Conservation (phyloP, 164 flowering plant genomes). For the Magnolia officinalis region DNA sequence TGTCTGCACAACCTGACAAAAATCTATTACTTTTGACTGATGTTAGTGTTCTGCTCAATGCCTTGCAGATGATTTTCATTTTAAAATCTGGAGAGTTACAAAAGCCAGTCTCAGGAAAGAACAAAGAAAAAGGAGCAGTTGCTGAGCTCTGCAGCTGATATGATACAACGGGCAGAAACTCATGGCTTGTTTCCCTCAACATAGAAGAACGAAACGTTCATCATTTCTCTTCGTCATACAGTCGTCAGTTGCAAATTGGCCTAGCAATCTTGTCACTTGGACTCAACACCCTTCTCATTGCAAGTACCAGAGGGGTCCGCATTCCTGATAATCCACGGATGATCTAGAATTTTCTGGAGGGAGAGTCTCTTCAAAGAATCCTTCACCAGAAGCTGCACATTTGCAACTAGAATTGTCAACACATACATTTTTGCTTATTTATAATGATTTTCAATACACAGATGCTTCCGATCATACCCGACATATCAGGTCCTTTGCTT, state of each 20-base stretch:
- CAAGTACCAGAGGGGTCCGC: slow-evolving; percentile 50
- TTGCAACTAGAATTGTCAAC: background rate
- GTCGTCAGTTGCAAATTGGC: background rate
- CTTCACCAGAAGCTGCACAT: slow-evolving; percentile 77
- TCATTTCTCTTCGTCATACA: background rate
- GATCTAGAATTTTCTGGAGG: slow-evolving; percentile 73
- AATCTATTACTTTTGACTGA: too few relatives aligned
- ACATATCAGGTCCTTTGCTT: slow-evolving; percentile 67
- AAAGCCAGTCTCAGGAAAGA: too few relatives aligned
- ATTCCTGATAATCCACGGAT: slow-evolving; percentile 84
- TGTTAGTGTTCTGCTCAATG: too few relatives aligned
- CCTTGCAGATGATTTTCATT: too few relatives aligned
- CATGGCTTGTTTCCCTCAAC: background rate
- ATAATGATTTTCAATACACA: too few relatives aligned
- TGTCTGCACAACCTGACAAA: too few relatives aligned
- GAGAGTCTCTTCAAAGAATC: slow-evolving; percentile 82
- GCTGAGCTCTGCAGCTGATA: background rate
- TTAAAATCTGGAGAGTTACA: too few relatives aligned
- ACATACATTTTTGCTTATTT: too few relatives aligned
- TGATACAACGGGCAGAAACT: background rate
- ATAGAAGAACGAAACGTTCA: background rate
- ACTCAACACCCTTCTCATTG: background rate
- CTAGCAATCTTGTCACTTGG: too few relatives aligned
- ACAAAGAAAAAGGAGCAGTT: background rate
- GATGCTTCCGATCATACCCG: slow-evolving; percentile 28